A percentile compares a stretch with the other conserved stretches of the same genome.
Evolutionary conservation across 257 asterid species (phyloP).

Genomic region (Solanum rostratum): DNA sequence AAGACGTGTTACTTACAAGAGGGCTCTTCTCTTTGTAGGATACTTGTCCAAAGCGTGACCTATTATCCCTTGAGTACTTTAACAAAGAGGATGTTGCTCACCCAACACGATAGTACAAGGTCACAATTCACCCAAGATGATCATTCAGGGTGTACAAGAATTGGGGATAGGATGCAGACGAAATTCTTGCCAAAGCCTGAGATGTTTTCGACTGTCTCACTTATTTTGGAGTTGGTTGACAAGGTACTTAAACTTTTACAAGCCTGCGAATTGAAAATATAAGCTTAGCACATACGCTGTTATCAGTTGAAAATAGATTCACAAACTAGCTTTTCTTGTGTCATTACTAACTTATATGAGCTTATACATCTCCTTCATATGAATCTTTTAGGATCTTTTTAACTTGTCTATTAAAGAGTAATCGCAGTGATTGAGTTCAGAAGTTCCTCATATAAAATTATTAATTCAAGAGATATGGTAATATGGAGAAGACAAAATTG

Average conservation of each 20-base stretch:
- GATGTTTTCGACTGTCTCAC: constrained; percentile 29
- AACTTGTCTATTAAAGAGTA: not conserved
- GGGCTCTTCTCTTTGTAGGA: not conserved
- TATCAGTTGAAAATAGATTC: not conserved
- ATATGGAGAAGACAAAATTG: too few relatives aligned
- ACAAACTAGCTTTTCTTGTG: not conserved
- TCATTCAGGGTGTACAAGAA: not conserved
- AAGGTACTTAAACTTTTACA: constrained; percentile 36
- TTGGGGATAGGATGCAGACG: not conserved
- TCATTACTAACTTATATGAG: not conserved
- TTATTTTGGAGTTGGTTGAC: constrained; percentile 64
- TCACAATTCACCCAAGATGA: too few relatives aligned
- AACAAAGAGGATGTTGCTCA: not conserved
- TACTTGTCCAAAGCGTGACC: not conserved
- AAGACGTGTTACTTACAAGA: constrained; percentile 86
- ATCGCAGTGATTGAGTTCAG: too few relatives aligned
- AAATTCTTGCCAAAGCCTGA: not conserved
- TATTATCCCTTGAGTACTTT: not conserved
- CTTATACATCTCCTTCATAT: not conserved
- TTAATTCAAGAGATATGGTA: too few relatives aligned
- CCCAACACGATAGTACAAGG: not conserved
- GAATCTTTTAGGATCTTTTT: not conserved
- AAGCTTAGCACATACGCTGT: not conserved
- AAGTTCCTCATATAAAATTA: too few relatives aligned
- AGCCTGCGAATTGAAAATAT: not conserved